Evolutionary conservation across 345 rosid genomes (phyloP), one percentile per base, ranked within the genome.

Genomic region (Excoecaria cochinchinensis): DNA sequence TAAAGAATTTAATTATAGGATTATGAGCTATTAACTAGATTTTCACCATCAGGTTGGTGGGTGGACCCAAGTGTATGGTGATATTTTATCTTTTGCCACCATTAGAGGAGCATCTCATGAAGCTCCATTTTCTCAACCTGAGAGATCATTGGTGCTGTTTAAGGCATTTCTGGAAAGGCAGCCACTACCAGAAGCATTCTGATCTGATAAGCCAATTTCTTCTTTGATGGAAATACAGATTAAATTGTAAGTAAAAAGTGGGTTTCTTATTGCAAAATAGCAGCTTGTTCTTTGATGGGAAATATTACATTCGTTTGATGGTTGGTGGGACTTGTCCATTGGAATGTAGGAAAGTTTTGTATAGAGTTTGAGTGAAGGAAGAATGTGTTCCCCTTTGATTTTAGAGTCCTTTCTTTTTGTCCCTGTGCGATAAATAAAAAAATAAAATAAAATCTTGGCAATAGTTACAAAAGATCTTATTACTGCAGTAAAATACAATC

Each of bases 11-110:
- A 3, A 40, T 16, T 25, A 16, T 42, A 59, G 1, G 17, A 17
- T 46, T 44, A 53, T 44, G 17, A 24, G 55, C 69, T 62, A 7
- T 69, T 59, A 42, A 68, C 5, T 25, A 17, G 22, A 38, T 52
- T 64, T 64, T 69, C 12, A 46, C 66, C 62, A 67, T 82, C 73
- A 94, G 98, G 98, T 94, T 38, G 98, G 98, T 40, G 97, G 80
- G 6, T 77, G 84, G 84, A 81, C 84, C 57, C 81, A 77, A 69
- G 84, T 81, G 16, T 81, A 69, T 72, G 93, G 93, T 6, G 79
- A 89, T 67, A 75, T 90, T 69, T 80, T 94, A 71, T 87, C 98
- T 3, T 76, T 81, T n/a, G 84, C 84, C 21, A 81, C 84, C 71
- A 81, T 81, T 11, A 81, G 80, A 73, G 84, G 84, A 77, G 84